phyloP scores from a whole-genome alignment of 352 stramenopile genomes.

The Pythium aristosporum region DNA sequence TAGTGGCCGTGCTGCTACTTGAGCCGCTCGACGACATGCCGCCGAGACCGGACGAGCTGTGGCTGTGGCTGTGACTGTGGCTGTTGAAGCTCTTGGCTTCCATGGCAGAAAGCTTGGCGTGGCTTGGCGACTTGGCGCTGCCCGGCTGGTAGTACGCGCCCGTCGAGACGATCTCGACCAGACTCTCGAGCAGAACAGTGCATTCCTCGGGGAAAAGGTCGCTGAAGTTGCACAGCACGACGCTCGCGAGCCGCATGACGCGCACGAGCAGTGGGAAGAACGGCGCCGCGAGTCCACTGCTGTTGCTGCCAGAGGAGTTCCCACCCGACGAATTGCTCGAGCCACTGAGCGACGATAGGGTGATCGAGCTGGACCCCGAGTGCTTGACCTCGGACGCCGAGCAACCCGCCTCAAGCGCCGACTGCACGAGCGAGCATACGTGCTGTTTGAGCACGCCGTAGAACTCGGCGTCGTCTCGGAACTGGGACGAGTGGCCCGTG shows the following conservation, averaged over 20 bases:
- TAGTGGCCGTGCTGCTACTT: conserved; percentile 18
- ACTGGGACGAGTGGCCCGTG: conserved; percentile 54
- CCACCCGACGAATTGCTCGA: conserved; percentile 27
- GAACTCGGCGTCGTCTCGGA: conserved; percentile 74
- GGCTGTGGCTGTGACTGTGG: conserved; percentile 34
- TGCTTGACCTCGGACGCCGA: conserved; percentile 35
- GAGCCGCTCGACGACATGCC: conserved; percentile 19
- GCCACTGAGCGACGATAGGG: conserved; percentile 21
- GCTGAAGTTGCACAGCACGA: conserved; percentile 76
- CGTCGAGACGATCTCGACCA: conserved; percentile 82
- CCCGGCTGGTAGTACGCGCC: conserved; percentile 60
- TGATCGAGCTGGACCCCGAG: conserved; percentile 20
- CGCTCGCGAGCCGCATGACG: conserved; percentile 78
- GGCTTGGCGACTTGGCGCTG: conserved; percentile 49
- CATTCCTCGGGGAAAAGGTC: conserved; percentile 64
- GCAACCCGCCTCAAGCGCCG: conserved; percentile 66
- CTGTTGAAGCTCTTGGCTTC: conserved; percentile 68
- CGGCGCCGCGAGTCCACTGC: conserved; percentile 18
- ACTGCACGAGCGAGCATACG: conserved; percentile 68
- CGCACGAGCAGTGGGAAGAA: conserved; percentile 85
- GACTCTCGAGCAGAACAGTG: conserved; percentile 50
- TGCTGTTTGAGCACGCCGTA: conserved; percentile 81
- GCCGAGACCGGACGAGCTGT: conserved; percentile 23
- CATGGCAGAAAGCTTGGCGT: conserved; percentile 51
- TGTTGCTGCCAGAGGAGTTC: conserved; percentile 38